Evolutionary conservation across 768 basidiomycete genomes (phyloP), one percentile per base, ranked within the genome.

Genomic region (Tulasnella sp.): DNA sequence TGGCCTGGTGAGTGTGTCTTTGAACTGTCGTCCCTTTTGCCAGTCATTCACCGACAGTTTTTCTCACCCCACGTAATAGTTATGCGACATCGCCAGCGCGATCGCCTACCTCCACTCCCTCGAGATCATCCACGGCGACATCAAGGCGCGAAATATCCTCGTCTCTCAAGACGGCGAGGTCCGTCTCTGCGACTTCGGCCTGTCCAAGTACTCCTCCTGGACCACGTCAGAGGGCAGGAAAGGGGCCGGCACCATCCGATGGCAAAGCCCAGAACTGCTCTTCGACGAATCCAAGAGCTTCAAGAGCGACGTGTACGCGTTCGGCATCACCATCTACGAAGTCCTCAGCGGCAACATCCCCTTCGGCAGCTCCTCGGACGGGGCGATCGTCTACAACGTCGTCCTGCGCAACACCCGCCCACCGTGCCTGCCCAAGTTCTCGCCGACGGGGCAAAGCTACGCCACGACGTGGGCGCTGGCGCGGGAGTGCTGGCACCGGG

Each of bases 151-250:
- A 13, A 74, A 74, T 18, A 51, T 74, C 40, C 44, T 74, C 44
- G 51, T 74, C 44, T 44, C 42, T 23, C 44, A 35, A 44, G 51
- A 74, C 51, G 73, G 73, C 29, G 73, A 46, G 13, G n/a, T 48
- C 73, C 44, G 44, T 7, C 44, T 74, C 18, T 74, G 73, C 73
- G 73, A 74, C 26, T 74, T 74, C 51, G 73, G 73, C 7, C 73
- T 74, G n/a, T 74, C 73, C 42, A 74, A 74, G 73, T 51, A 67
- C 61, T 67, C 61, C 61, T 67, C 61, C 61, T 67, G 61, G 61
- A 67, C 44, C n/a, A 74, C 73, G 1, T 74, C 73, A 32, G 44
- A 44, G 16, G 37, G 73, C 15, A 11, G 42, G 29, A 74, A 74
- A 46, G 73, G 73, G 15, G 32, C 44, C 13, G 73, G 73, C 26